Evolutionary conservation across 169 alveolate genomes (phyloP).

Genomic region (Cyclospora cayetanensis): DNA sequence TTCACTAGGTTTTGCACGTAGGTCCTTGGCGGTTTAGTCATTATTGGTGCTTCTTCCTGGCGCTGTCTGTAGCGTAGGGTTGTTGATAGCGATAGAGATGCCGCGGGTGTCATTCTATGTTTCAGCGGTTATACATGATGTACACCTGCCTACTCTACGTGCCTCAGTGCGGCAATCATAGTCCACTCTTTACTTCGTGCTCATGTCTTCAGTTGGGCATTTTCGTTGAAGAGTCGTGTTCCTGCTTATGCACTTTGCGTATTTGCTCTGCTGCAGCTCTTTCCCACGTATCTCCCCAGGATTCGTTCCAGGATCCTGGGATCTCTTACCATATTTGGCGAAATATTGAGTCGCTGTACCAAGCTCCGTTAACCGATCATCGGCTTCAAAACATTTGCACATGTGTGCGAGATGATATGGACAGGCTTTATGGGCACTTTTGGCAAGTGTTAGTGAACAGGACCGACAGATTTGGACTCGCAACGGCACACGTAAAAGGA

Average conservation of each 20-base stretch:
- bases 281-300: slow-evolving; percentile 3
- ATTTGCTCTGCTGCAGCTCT: background rate
- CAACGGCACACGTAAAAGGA: slow-evolving; percentile 43
- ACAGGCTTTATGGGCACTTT: slow-evolving; percentile 35
- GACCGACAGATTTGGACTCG: slow-evolving; percentile 44
- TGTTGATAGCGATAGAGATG: too few relatives aligned
- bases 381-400: slow-evolving; percentile 43
- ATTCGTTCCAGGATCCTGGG: background rate
- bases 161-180: background rate
- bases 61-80: too few relatives aligned
- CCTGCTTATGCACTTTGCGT: background rate
- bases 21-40: too few relatives aligned
- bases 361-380: slow-evolving; percentile 11
- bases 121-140: background rate
- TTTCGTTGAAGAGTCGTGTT: background rate
- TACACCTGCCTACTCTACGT: background rate
- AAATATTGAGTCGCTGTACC: background rate
- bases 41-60: too few relatives aligned
- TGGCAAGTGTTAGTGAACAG: slow-evolving; percentile 60
- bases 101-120: too few relatives aligned
- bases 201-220: too few relatives aligned
- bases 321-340: slow-evolving; percentile 24
- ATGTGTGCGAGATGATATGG: slow-evolving; percentile 55
- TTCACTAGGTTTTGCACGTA: too few relatives aligned
- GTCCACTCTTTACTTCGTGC: background rate